Base-by-base conservation (phyloP, 2,329 filamentous ascomycete species). In the Sarocladiaceae sp. region DNA sequence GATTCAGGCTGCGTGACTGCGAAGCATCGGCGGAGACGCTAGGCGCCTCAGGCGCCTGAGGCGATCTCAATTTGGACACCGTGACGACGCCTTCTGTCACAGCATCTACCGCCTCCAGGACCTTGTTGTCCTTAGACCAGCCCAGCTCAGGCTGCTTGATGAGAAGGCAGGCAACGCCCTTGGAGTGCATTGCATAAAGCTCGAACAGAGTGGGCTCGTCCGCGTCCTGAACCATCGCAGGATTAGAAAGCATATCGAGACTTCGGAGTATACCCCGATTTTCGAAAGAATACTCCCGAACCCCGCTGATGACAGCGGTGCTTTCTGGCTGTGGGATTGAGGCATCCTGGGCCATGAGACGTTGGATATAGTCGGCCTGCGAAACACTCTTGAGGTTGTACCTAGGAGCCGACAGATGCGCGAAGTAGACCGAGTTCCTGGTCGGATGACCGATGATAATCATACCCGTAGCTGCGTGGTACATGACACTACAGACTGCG, bases 161-260 rank as follows among this genome's bases (percentile, higher is more conserved):
- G 51, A 82, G 82, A 44, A 97, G 63, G 55, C 87, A 91, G 15
- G 90, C 90, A n/a, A 97, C 89, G 49, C 93, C 93, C 67, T 89
- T 94, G 10, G 93, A 96, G 64, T 98, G 91, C 84, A 96, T 95
- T 24, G 88, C 85, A 61, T 98, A 98, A 9, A 98, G 74, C 68
- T 98, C 93, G 57, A 98, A 97, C 12, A 96, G 68, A 0, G 83
- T 81, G 13, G 80, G 79, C 51, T 93, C 85, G 18, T 84, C 82
- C 19, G 72, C 72, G 31, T 78, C 76, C 48, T 80, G 73, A 6
- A 74, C 67, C 49, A 80, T 76, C 45, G 83, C 78, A 26, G 85
- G 81, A 53, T 75, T 82, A 56, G 83, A 80, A 20, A 97, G 76
- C 57, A 98, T 88, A 57, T 95, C 89, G 45, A 98, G 69, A 60